Percentiles rank a stretch among this genome's conserved stretches.
phyloP scores from a whole-genome alignment of 1,139 yeast species.

The Pichia sp. region DNA sequence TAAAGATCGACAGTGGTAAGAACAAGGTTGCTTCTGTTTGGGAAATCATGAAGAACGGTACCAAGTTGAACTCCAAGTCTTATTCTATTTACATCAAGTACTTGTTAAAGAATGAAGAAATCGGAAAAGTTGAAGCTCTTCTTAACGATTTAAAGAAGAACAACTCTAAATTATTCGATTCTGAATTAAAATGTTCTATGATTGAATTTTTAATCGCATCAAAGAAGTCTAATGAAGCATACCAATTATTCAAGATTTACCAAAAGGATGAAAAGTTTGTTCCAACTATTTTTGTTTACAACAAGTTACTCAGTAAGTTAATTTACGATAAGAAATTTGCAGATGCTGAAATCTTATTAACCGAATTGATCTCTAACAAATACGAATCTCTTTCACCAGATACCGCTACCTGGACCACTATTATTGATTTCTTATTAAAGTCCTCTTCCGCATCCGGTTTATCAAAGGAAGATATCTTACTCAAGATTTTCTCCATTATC shows the following conservation, averaged over 20 bases:
- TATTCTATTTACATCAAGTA: constrained; percentile 38
- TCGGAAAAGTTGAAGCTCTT: constrained; percentile 34
- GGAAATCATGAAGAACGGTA: constrained; percentile 32
- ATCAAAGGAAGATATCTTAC: constrained; percentile 37
- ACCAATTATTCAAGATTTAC: constrained; percentile 23
- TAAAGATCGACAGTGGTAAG: constrained; percentile 25
- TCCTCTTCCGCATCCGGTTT: constrained; percentile 38
- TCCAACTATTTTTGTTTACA: constrained; percentile 40
- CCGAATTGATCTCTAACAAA: constrained; percentile 33
- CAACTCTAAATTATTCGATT: constrained; percentile 20
- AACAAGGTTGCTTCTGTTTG: constrained; percentile 38
- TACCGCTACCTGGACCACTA: constrained; percentile 63
- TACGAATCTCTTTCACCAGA: constrained; percentile 43
- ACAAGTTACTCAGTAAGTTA: constrained; percentile 37
- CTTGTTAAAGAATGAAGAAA: constrained; percentile 32
- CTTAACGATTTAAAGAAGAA: constrained; percentile 32
- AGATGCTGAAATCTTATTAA: constrained; percentile 36
- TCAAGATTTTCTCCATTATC: constrained; percentile 36
- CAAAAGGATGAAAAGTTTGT: constrained; percentile 19
- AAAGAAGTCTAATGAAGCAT: constrained; percentile 24
- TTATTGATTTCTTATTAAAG: constrained; percentile 57
- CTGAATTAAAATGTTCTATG: constrained; percentile 26
- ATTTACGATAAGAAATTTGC: constrained; percentile 33
- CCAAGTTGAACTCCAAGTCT: constrained; percentile 36
- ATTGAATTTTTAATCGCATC: constrained; percentile 26